Conservation (phyloP, 2,329 filamentous ascomycete genomes). For the Lachnellula arida region DNA sequence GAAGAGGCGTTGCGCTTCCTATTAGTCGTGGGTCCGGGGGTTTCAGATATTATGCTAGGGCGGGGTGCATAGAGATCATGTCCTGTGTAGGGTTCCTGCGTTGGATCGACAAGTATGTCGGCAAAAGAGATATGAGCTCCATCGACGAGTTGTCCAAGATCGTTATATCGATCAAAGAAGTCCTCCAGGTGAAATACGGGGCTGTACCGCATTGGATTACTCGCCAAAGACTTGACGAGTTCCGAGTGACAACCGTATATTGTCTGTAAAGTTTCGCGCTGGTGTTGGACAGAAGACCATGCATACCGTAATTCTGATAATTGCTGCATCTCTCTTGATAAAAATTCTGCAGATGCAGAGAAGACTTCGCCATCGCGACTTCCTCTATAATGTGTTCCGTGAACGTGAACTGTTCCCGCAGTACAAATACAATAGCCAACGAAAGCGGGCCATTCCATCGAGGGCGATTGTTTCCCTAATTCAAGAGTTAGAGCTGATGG, state of each 20-base stretch:
- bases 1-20: constrained; percentile 18
- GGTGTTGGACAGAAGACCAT: constrained; percentile 76
- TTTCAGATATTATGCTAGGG: constrained; percentile 26
- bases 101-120: constrained; percentile 59
- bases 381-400: constrained; percentile 71
- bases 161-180: constrained; percentile 76
- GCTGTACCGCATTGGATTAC: constrained; percentile 66
- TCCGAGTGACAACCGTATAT: constrained; percentile 77
- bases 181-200: constrained; percentile 81
- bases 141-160: constrained; percentile 59
- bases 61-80: constrained; percentile 46
- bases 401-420: constrained; percentile 82
- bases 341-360: constrained; percentile 63
- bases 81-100: constrained; percentile 50
- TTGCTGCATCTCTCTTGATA: constrained; percentile 76
- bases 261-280: constrained; percentile 70
- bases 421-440: constrained; percentile 84
- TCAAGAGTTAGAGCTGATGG: neutral
- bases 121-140: constrained; percentile 68
- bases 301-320: constrained; percentile 68
- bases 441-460: constrained; percentile 81
- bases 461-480: constrained; percentile 55
- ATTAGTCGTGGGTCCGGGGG: constrained; percentile 7
- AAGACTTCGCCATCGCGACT: constrained; percentile 38
- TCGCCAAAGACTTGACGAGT: constrained; percentile 67